Conservation (phyloP, 2,329 filamentous ascomycete species). For the Pezicula radicicola region DNA sequence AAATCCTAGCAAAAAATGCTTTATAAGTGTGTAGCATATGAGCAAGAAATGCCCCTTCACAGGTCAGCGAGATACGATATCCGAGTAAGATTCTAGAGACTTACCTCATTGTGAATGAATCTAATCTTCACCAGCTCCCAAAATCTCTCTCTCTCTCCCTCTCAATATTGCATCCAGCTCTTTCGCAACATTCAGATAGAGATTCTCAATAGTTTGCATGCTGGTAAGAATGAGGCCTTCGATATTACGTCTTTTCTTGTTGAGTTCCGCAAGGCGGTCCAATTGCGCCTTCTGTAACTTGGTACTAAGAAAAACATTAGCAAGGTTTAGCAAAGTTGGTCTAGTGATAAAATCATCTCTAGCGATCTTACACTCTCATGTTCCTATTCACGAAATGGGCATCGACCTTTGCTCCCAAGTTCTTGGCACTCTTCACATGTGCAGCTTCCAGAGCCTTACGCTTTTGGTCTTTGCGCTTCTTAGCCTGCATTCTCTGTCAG, state of each 20-base stretch:
- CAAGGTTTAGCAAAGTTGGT: neutral
- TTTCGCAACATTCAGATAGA: conserved; percentile 18
- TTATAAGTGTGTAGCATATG: no score
- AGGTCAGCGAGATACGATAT: no score
- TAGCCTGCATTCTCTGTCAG: conserved; percentile 12
- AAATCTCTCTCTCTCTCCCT: conserved; percentile 20
- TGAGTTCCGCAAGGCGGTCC: conserved; percentile 21
- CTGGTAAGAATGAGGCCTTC: conserved; percentile 23
- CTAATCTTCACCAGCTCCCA: neutral
- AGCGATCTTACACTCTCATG: conserved; percentile 21
- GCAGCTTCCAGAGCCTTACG: conserved; percentile 22
- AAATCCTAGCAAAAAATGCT: no score
- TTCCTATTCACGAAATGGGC: conserved; percentile 17
- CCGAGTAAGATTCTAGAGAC: neutral
- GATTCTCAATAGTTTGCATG: conserved; percentile 21
- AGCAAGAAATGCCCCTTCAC: no score
- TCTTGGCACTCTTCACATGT: conserved; percentile 19
- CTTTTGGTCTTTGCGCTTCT: conserved; percentile 22
- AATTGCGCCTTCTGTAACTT: conserved; percentile 19
- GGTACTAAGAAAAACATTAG: conserved; percentile 12
- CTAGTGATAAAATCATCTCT: neutral
- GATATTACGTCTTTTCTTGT: conserved; percentile 21
- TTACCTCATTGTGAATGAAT: no score
- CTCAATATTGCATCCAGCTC: conserved; percentile 22
- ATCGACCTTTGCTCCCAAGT: conserved; percentile 19